Evolutionary conservation across 176 grass and related monocot species (phyloP), one percentile per base, ranked within the genome.

Genomic region (Alopecurus myosuroides): DNA sequence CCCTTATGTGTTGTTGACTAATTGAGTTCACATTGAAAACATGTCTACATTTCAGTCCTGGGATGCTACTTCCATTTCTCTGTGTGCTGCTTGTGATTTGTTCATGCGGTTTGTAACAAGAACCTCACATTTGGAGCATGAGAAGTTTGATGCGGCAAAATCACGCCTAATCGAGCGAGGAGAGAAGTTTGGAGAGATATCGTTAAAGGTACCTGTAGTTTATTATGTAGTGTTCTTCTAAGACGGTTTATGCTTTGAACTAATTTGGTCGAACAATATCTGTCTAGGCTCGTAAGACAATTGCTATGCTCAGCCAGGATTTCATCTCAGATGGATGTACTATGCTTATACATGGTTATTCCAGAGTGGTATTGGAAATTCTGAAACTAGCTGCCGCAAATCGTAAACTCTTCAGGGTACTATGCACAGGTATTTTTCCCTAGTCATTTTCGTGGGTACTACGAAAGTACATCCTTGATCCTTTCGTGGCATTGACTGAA

Each of bases 171-270:
- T 99, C 28, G 97, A 99, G 70, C 89, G 97, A n/a, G 97, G 93
- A 25, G 97, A 99, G 83, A 98, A 96, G 73, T 99, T 99, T 89
- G 93, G 97, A 81, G 97, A 96, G 78, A 99, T 99, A 70, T 99
- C 97, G 15, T 74, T 99, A 79, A 99, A 99, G 97, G 97, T 96
- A 39, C 45, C 37, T n/a, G 28, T 5, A 84, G 36, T 20, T 53
- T 78, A 11, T 12, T 1, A 51, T 70, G 20, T 72, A n/a, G 18
- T 77, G 53, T 75, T 25, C 73, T 67, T 44, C 4, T 25, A 48
- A 48, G 52, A 61, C 3, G 60, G 45, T 70, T 25, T 86, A 41
- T 44, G 4, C 18, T 33, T 76, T 52, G 58, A 23, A 19, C 25
- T 76, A 74, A 87, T 58, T 82, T 65, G 14, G 4, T 77, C 30